Base-by-base conservation (phyloP, 495 filamentous ascomycete genomes). In the Penicillium odoratum region DNA sequence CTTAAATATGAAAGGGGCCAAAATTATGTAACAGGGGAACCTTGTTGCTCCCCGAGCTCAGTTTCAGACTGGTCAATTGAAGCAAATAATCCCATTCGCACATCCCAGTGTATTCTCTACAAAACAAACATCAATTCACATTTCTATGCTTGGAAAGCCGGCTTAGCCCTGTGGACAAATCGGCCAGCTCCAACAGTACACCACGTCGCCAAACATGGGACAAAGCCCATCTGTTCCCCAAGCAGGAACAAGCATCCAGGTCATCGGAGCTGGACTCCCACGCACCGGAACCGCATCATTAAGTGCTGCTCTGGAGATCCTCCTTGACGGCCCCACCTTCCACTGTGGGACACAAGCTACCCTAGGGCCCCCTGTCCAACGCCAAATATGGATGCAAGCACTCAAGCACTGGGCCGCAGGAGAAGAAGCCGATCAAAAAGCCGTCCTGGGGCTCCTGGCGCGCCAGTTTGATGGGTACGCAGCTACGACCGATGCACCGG, bases 361-460 rank as follows among this genome's bases (percentile, higher is more conserved):
- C 5, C 49, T 66, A 15, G 66, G 66, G 13, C 53, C 60, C 0
- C 61, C 67, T 5, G 4, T 11, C 1, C 65, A 68, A 29, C 59
- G 69, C 42, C 61, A 61, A 38, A 30, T 36, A 25, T 68, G 65
- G 67, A 63, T 65, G 2, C 21, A 29, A 5, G 64, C 68, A 46
- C 57, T 72, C 4, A 47, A 48, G 4, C 25, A 52, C 36, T 68
- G 62, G 63, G 51, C 62, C 3, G 28, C 52, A 21, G 36, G 44
- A 5, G 48, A n/a, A 5, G 43, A 40, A 3, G 8, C 40, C 3
- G 48, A 62, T 36, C 36, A 54, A 40, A 56, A 79, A 43, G 88
- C 87, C 53, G 90, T 93, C 74, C 85, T 93, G 36, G 82, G 78
- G 2, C 73, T 90, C 26, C 90, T 96, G 4, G n/a, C 36, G 4